These are phyloP conservation scores for Saccharomyces hybrid DNA, from an alignment of 1,139 yeast genomes.

Conservation along the genomic window DNA sequence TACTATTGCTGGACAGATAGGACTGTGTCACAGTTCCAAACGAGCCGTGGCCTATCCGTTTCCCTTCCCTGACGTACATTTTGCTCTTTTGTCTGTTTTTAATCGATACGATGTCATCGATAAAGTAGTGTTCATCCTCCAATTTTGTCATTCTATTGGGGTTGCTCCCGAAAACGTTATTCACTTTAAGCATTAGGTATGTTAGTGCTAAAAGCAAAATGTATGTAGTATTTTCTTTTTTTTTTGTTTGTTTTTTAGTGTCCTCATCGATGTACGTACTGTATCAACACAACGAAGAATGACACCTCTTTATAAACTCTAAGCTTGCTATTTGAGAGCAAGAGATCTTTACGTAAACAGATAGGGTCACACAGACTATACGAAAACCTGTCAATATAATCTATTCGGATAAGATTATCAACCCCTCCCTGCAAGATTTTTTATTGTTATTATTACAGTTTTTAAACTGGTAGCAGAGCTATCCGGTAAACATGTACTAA, in stretches of 20 bases:
- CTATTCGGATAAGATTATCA: neutral
- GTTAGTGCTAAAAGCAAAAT: neutral
- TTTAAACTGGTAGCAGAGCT: neutral
- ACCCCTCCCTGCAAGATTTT: neutral
- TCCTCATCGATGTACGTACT: neutral
- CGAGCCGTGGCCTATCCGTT: neutral
- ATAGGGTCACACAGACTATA: neutral
- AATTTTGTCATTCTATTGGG: neutral
- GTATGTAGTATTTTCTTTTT: neutral
- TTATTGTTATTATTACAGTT: neutral
- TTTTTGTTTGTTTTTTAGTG: neutral
- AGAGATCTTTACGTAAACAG: neutral
- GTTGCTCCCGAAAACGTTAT: neutral
- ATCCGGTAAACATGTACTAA: neutral
- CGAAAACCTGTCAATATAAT: neutral
- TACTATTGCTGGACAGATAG: neutral
- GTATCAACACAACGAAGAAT: neutral
- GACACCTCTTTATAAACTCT: neutral
- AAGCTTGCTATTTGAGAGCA: neutral
- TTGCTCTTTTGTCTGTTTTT: neutral
- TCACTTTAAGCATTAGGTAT: neutral
- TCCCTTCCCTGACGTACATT: neutral
- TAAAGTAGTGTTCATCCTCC: neutral
- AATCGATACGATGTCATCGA: neutral
- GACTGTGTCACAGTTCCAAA: neutral